phyloP scores from a whole-genome alignment of 2,329 filamentous ascomycete species.

The Bertia moriformis region DNA sequence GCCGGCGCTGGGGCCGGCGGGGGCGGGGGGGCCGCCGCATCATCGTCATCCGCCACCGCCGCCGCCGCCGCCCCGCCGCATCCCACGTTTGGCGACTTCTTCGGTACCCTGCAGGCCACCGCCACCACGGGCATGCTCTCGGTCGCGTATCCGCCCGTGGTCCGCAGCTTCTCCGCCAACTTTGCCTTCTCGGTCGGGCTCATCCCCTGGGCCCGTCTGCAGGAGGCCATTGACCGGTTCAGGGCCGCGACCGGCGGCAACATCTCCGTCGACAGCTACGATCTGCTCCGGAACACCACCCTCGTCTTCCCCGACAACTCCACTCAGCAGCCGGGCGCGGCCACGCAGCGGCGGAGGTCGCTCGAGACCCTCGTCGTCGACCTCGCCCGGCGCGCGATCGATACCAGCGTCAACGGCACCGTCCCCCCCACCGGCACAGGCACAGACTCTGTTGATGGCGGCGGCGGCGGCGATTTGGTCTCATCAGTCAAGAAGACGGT shows the following conservation, averaged over 20 bases:
- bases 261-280: conserved; percentile 63
- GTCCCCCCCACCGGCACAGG: conserved; percentile 13
- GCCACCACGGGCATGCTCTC: conserved; percentile 94
- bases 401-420: conserved; percentile 30
- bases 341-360: conserved; percentile 3
- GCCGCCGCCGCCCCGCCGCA: conserved; percentile 43
- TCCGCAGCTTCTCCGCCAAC: conserved; percentile 80
- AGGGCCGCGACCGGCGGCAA: conserved; percentile 71
- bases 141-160: conserved; percentile 73
- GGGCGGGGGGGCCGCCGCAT: conserved; percentile 25
- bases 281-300: conserved; percentile 61
- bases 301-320: conserved; percentile 54
- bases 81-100: conserved; percentile 72
- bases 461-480: conserved; percentile 9
- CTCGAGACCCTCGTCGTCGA: conserved; percentile 28
- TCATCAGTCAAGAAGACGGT: conserved; percentile 35
- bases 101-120: conserved; percentile 84
- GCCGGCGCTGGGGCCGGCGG: conserved; percentile 43
- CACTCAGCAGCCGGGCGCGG: conserved; percentile 25
- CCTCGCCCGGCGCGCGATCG: conserved; percentile 34
- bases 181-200: conserved; percentile 84
- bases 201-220: conserved; percentile 68
- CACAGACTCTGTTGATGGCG: conserved; percentile 7
- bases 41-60: conserved; percentile 29
- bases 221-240: conserved; percentile 72